Evolutionary conservation across 2,329 filamentous ascomycete species (phyloP), one percentile per base, ranked within the genome.

Genomic region (Colletotrichum gigasporum): DNA sequence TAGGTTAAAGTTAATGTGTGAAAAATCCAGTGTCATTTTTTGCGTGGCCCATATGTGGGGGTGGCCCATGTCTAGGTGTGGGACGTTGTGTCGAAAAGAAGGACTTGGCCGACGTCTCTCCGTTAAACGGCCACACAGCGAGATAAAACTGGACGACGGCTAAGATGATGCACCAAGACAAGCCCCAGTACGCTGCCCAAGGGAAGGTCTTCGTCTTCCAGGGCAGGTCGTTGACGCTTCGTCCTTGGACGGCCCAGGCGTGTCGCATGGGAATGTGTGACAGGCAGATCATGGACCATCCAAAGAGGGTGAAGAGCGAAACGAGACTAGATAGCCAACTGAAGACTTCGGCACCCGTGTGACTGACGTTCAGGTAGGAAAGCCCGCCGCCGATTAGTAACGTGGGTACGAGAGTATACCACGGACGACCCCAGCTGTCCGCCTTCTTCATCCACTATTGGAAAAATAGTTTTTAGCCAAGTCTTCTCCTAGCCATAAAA

Each of bases 1-100:
- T n/a, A n/a, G n/a, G n/a, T n/a, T n/a, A n/a, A n/a, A n/a, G n/a
- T n/a, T n/a, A n/a, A n/a, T n/a, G n/a, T n/a, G n/a, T n/a, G n/a
- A n/a, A n/a, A n/a, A n/a, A n/a, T n/a, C n/a, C n/a, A n/a, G n/a
- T n/a, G n/a, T n/a, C n/a, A n/a, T n/a, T n/a, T n/a, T n/a, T n/a
- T n/a, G n/a, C n/a, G n/a, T n/a, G n/a, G n/a, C n/a, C n/a, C n/a
- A n/a, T n/a, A n/a, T n/a, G n/a, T n/a, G n/a, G n/a, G n/a, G n/a
- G n/a, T n/a, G n/a, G n/a, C n/a, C n/a, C n/a, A n/a, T n/a, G n/a
- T n/a, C n/a, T n/a, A n/a, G n/a, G n/a, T n/a, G n/a, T n/a, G n/a
- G n/a, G n/a, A n/a, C n/a, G n/a, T n/a, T n/a, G n/a, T n/a, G 76
- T 83, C 1, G 80, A 76, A 66, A 84, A 84, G 75, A 84, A 84